Base-by-base conservation (phyloP, 2,329 filamentous ascomycete genomes). In the Sporothrix sp. region DNA sequence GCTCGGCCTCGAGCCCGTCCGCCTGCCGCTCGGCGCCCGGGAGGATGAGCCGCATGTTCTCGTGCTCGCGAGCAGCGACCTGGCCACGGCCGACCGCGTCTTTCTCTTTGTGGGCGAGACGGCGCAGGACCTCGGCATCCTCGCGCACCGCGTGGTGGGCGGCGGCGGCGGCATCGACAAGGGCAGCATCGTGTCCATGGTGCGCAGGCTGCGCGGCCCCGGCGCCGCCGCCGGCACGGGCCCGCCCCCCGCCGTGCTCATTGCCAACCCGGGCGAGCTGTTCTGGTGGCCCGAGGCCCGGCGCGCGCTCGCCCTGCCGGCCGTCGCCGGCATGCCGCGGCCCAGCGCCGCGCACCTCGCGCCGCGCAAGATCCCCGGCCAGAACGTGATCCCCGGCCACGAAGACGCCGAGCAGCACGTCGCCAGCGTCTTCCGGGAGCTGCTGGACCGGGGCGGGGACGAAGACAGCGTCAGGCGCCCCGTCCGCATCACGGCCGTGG, bases 191-290 rank as follows among this genome's bases (percentile, higher is more conserved):
- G 67, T 91, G 27, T 75, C 80, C 10, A 70, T 91, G 51, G 74
- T 84, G 21, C 32, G 33, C 32, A 14, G 16, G 33, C 16, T 51
- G 20, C 44, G 14, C 5, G 14, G 13, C 3, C 1, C 16, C 2
- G 18, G 10, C 11, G 3, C 25, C 2, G 1, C 11, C 20, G 14
- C 7, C 3, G 27, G 23, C 33, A 20, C 30, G 7, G 4, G 60
- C 13, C 18, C 42, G 16, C 18, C 0, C 57, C 63, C 2, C 0
- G 84, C 77, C 3, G 68, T 96, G 51, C 68, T 96, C 25, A 69
- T 95, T 23, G 78, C 87, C 40, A 96, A 95, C 62, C 72, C 80
- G 4, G 87, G 87, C 4, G 82, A 94, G 66, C 69, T 86, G 16
- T 71, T 82, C 59, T 96, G 87, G 82, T 87, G 85, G 63, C 79